A percentile compares a stretch with the other conserved stretches of the same genome.
phyloP scores from a whole-genome alignment of 371 early-diverging fungal species.

The Mortierella sp. region DNA sequence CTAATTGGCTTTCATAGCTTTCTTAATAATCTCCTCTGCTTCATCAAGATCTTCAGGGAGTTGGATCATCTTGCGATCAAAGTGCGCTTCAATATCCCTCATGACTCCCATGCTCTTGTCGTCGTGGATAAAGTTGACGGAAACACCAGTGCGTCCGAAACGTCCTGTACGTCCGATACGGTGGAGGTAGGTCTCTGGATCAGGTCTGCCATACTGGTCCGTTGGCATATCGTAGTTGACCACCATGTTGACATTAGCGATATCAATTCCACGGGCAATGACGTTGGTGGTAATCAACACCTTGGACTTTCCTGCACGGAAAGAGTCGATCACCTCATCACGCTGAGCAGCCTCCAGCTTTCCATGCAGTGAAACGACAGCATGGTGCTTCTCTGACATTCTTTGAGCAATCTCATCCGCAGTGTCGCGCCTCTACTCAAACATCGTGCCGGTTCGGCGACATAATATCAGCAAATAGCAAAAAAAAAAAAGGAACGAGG shows the following conservation, averaged over 20 bases:
- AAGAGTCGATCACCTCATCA: slow-evolving; percentile 94
- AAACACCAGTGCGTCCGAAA: slow-evolving; percentile 97
- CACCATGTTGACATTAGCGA: slow-evolving; percentile 95
- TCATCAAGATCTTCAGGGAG: slow-evolving; percentile 84
- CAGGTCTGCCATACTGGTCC: slow-evolving; percentile 69
- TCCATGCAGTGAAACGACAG: slow-evolving; percentile 92
- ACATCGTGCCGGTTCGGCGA: neutral
- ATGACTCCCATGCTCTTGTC: slow-evolving; percentile 75
- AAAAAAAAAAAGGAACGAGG: neutral
- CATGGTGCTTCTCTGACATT: slow-evolving; percentile 89
- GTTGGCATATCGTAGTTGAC: slow-evolving; percentile 98
- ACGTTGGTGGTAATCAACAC: slow-evolving; percentile 98
- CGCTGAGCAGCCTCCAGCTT: slow-evolving; percentile 84
- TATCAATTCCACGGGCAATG: slow-evolving; percentile 98
- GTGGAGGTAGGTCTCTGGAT: slow-evolving; percentile 97
- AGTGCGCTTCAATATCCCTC: slow-evolving; percentile 81
- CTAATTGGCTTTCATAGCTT: slow-evolving; percentile 65
- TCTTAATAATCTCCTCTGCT: slow-evolving; percentile 83
- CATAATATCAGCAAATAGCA: neutral
- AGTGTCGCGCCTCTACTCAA: slow-evolving; percentile 73
- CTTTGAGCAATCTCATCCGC: slow-evolving; percentile 85
- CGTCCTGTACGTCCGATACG: slow-evolving; percentile 99
- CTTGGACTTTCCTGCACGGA: slow-evolving; percentile 92
- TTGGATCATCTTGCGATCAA: slow-evolving; percentile 79
- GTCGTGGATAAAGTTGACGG: slow-evolving; percentile 96